Evolutionary conservation across 768 basidiomycete species (phyloP).

Genomic region (Brasilioporus rufonigricans): DNA sequence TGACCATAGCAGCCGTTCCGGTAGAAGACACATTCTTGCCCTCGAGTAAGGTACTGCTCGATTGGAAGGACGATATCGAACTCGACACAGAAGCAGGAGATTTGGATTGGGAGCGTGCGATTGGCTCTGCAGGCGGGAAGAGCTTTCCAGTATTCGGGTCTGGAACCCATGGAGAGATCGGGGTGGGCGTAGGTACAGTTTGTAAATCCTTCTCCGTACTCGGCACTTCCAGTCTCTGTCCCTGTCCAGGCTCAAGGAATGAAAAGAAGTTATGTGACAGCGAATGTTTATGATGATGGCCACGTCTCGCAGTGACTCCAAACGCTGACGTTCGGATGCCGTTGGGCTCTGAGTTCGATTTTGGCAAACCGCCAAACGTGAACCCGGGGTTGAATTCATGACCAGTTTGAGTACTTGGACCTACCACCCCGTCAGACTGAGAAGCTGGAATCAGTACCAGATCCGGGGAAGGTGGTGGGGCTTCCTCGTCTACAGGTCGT

Average conservation of each 20-base stretch:
- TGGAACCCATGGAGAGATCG: constrained; percentile 67
- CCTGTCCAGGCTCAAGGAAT: constrained; percentile 76
- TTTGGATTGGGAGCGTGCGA: constrained; percentile 23
- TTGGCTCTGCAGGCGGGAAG: constrained; percentile 6
- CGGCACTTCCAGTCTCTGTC: constrained; percentile 4
- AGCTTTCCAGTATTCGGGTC: constrained; percentile 34
- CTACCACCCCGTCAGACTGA: constrained; percentile 30
- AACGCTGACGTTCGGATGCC: constrained; percentile 13
- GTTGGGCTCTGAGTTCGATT: constrained; percentile 23
- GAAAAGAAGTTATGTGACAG: constrained; percentile 95
- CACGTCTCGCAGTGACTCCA: constrained; percentile 41
- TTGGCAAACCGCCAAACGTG: constrained; percentile 57
- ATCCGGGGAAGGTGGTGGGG: constrained; percentile 46
- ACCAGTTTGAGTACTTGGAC: constrained; percentile 27
- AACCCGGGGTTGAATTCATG: constrained; percentile 53
- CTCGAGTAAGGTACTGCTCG: neutral
- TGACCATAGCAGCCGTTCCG: constrained; percentile 19
- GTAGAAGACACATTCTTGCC: constrained; percentile 20
- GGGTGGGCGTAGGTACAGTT: constrained; percentile 57
- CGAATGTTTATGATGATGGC: constrained; percentile 93
- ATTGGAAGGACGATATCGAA: constrained; percentile 3
- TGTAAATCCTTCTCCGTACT: constrained; percentile 40
- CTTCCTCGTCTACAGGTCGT: constrained; percentile 42
- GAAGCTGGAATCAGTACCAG: constrained; percentile 41
- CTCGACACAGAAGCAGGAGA: constrained; percentile 21